Conservation (phyloP, 129 eudicot species). For the Scalesia atractyloides region DNA sequence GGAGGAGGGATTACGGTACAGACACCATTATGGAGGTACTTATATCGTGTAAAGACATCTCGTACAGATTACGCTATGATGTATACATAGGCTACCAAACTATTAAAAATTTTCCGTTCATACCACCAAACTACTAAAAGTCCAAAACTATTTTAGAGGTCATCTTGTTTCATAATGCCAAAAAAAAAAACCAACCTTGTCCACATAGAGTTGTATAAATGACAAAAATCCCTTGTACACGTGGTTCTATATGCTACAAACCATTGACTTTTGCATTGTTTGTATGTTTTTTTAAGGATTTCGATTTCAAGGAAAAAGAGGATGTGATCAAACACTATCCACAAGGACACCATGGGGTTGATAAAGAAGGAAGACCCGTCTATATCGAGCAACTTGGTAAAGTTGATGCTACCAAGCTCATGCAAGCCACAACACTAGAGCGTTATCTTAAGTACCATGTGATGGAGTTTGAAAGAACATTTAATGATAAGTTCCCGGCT, state of each 20-base stretch:
- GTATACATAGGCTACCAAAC: conserved; percentile 4
- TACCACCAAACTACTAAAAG: neutral
- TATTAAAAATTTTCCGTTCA: neutral
- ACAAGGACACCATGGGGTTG: conserved; percentile 99
- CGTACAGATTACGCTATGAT: neutral
- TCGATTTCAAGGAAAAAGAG: conserved; percentile 81
- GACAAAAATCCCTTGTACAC: neutral
- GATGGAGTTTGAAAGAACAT: conserved; percentile 91
- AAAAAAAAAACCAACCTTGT: neutral
- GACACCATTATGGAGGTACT: conserved; percentile 84
- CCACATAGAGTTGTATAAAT: neutral
- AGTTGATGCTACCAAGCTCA: conserved; percentile 82
- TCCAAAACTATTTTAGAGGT: neutral
- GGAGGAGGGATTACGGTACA: conserved; percentile 84
- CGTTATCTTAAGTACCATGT: conserved; percentile 90
- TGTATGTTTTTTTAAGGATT: conserved; percentile 51
- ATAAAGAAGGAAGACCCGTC: conserved; percentile 87
- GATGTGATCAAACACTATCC: conserved; percentile 87
- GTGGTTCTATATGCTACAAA: conserved; percentile 13
- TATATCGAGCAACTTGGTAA: conserved; percentile 88
- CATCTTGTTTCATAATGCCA: neutral
- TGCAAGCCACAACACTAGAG: conserved; percentile 93
- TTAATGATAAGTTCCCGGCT: conserved; percentile 88
- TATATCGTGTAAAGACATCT: neutral
- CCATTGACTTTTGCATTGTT: conserved; percentile 9